Percentiles rank a stretch among this genome's conserved stretches.
Evolutionary conservation across 2,329 filamentous ascomycete species (phyloP).

Genomic region (Pseudogymnoascus sp.): DNA sequence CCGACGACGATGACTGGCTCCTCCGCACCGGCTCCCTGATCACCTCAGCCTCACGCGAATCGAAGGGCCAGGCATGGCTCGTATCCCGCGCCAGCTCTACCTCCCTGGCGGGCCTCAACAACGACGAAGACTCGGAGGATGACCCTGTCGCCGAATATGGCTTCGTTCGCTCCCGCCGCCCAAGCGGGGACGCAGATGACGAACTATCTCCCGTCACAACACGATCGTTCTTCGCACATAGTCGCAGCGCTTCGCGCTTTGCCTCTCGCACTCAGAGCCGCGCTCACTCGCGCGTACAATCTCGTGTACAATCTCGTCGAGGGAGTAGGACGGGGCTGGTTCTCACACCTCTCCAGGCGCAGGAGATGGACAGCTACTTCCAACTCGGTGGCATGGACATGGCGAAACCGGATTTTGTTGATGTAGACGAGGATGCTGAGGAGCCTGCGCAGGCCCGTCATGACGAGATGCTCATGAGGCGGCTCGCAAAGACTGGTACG

Average conservation of each 20-base stretch:
- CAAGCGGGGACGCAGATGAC: conserved; percentile 30
- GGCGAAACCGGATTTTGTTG: conserved; percentile 50
- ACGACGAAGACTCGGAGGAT: conserved; percentile 47
- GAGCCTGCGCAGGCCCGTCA: conserved; percentile 39
- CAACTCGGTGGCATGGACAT: conserved; percentile 19
- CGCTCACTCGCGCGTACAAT: conserved; percentile 39
- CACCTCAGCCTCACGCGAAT: conserved; percentile 54
- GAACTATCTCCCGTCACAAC: conserved; percentile 28
- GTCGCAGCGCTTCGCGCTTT: conserved; percentile 40
- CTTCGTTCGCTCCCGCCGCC: conserved; percentile 35
- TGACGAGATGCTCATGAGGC: conserved; percentile 52
- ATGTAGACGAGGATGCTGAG: conserved; percentile 51
- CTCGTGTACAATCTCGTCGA: conserved; percentile 32
- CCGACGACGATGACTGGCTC: conserved; percentile 56
- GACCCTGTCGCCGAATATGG: conserved; percentile 44
- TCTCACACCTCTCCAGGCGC: conserved; percentile 39
- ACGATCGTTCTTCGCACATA: conserved; percentile 33
- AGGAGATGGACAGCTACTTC: conserved; percentile 41
- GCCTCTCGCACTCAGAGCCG: conserved; percentile 25
- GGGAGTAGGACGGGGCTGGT: conserved; percentile 23
- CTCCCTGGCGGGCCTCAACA: conserved; percentile 46
- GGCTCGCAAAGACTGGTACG: conserved; percentile 47
- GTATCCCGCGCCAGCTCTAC: conserved; percentile 58
- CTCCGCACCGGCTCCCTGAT: conserved; percentile 56
- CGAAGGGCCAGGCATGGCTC: conserved; percentile 63